Percentiles rank a stretch among this genome's conserved stretches.
Conservation (phyloP, 495 filamentous ascomycete genomes). For the Cercophora newfieldiana region DNA sequence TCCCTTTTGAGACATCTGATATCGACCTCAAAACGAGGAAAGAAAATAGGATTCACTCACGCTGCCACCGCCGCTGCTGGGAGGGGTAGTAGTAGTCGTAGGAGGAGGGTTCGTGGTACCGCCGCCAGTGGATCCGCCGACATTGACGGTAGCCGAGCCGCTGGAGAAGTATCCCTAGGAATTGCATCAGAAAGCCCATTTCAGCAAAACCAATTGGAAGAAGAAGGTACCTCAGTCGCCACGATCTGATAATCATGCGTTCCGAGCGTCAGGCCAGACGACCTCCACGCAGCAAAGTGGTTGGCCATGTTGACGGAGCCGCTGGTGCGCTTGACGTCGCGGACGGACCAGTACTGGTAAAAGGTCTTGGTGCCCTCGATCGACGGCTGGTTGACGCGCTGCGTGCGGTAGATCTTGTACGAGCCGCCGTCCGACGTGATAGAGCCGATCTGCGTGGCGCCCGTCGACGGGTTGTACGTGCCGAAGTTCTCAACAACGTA, state of each 20-base stretch:
- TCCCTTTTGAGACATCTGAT: too few species aligned
- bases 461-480: conserved; percentile 56
- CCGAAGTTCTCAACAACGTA: conserved; percentile 61
- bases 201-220: too few species aligned
- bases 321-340: conserved; percentile 48
- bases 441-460: conserved; percentile 51
- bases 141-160: conserved; percentile 52
- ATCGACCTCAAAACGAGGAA: too few species aligned
- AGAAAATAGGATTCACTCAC: conserved; percentile 15
- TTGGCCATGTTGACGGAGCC: conserved; percentile 52
- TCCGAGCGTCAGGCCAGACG: conserved; percentile 51
- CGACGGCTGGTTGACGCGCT: conserved; percentile 59
- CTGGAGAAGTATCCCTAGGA: conserved; percentile 57
- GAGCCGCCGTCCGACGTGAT: conserved; percentile 58
- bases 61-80: conserved; percentile 2
- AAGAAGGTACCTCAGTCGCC: too few species aligned
- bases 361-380: conserved; percentile 59
- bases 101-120: conserved; percentile 3
- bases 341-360: conserved; percentile 61
- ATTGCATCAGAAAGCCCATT: conserved; percentile 30
- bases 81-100: background rate
- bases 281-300: conserved; percentile 66
- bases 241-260: conserved; percentile 59
- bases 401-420: conserved; percentile 64
- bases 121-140: conserved; percentile 27